A percentile compares a stretch with the other conserved stretches of the same genome.
Conservation (phyloP, 495 filamentous ascomycete genomes). For the Oleoguttula mirabilis region DNA sequence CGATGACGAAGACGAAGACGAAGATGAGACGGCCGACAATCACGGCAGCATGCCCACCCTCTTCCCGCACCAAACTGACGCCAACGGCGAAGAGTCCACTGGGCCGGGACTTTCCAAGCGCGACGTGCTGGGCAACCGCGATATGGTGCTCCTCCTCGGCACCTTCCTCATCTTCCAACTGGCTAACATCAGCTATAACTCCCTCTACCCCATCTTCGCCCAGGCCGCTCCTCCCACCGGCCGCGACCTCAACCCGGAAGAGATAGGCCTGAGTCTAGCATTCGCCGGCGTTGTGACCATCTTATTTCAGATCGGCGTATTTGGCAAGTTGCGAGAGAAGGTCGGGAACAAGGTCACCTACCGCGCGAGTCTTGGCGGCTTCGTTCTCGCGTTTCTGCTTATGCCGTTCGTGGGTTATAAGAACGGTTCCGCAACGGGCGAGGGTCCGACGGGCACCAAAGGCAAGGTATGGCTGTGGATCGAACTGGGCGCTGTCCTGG, state of each 20-base stretch:
- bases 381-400: slow-evolving; percentile 68
- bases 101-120: slow-evolving; percentile 16
- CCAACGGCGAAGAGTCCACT: slow-evolving; percentile 10
- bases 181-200: slow-evolving; percentile 79
- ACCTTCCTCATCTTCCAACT: slow-evolving; percentile 85
- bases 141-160: slow-evolving; percentile 64
- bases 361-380: slow-evolving; percentile 63
- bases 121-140: slow-evolving; percentile 54
- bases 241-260: slow-evolving; percentile 58
- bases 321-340: slow-evolving; percentile 63
- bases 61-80: slow-evolving; percentile 12
- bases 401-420: slow-evolving; percentile 87
- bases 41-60: neutral
- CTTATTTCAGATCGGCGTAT: slow-evolving; percentile 74
- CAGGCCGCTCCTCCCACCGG: slow-evolving; percentile 62
- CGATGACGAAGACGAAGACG: slow-evolving; percentile 31
- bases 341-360: slow-evolving; percentile 81
- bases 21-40: slow-evolving; percentile 29
- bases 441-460: slow-evolving; percentile 36
- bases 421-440: slow-evolving; percentile 33
- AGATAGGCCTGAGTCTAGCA: slow-evolving; percentile 76
- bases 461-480: slow-evolving; percentile 54
- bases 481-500: slow-evolving; percentile 65
- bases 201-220: slow-evolving; percentile 83
- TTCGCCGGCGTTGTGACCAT: slow-evolving; percentile 78